phyloP scores from a whole-genome alignment of 2,329 filamentous ascomycete genomes.

The Colletotrichum sp. region DNA sequence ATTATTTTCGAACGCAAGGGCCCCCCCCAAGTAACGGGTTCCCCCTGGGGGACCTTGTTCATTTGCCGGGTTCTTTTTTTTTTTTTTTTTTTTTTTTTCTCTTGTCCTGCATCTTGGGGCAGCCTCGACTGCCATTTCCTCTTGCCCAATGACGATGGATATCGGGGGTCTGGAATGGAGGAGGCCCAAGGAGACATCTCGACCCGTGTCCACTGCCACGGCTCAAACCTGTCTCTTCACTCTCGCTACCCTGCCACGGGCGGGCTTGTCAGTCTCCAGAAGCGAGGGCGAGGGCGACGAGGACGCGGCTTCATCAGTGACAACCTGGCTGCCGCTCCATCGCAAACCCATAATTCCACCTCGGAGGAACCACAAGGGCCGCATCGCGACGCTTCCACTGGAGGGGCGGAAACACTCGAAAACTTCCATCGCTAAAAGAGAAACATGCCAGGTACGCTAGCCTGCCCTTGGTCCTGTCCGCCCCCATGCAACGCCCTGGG shows the following conservation, averaged over 20 bases:
- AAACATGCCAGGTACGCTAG: slow-evolving; percentile 15
- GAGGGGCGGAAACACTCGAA: slow-evolving; percentile 19
- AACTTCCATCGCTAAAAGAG: slow-evolving; percentile 20
- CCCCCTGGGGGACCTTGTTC: no score
- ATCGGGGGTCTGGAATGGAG: background rate
- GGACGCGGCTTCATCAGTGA: background rate
- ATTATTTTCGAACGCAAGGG: no score
- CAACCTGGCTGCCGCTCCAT: background rate
- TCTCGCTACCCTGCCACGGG: background rate
- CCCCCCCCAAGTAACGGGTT: no score
- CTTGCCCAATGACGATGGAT: background rate
- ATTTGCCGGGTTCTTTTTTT: no score
- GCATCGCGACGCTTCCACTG: slow-evolving; percentile 5
- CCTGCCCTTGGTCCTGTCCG: background rate
- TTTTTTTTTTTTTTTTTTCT: background rate
- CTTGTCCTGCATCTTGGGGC: background rate
- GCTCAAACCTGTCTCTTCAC: background rate
- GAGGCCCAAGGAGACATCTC: background rate
- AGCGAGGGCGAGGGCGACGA: background rate
- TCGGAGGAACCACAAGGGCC: background rate
- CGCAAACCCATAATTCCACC: background rate
- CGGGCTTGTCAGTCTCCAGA: background rate
- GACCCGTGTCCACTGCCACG: background rate
- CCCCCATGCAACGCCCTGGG: background rate
- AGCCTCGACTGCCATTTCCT: background rate